These are phyloP conservation scores for Fusarium armeniacum DNA, from an alignment of 2,329 filamentous ascomycete genomes.

Conservation along the genomic window DNA sequence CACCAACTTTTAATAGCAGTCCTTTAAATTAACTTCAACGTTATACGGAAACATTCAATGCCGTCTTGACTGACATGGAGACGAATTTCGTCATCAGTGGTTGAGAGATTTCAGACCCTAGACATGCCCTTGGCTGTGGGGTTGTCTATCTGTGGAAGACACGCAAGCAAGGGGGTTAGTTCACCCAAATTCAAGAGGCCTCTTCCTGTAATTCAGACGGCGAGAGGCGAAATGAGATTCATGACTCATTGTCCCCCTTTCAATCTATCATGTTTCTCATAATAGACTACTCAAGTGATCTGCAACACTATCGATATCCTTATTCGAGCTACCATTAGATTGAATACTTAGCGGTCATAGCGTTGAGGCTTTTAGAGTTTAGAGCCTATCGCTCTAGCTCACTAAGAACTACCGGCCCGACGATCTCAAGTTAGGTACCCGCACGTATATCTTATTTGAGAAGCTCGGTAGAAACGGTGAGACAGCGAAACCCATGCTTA, in stretches of 20 bases:
- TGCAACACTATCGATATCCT: neutral
- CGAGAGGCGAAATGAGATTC: neutral
- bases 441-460: conserved; percentile 22
- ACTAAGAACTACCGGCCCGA: conserved; percentile 7
- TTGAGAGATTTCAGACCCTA: conserved; percentile 11
- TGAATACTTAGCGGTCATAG: conserved; percentile 16
- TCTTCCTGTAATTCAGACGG: neutral
- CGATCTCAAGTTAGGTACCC: conserved; percentile 14
- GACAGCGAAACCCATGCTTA: conserved; percentile 8
- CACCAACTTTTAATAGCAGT: neutral
- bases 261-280: neutral
- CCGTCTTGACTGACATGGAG: neutral
- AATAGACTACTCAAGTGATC: conserved; percentile 4
- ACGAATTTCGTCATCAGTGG: conserved; percentile 13
- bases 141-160: conserved; percentile 21
- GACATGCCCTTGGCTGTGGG: conserved; percentile 6
- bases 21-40: conserved; percentile 2
- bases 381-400: neutral
- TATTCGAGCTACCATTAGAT: conserved; percentile 1
- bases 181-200: neutral
- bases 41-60: neutral
- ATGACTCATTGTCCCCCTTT: neutral
- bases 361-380: conserved; percentile 1
- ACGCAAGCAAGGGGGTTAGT: neutral
- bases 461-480: conserved; percentile 11